Evolutionary conservation across 495 filamentous ascomycete species (phyloP).

Genomic region (Cairneyella variabilis): DNA sequence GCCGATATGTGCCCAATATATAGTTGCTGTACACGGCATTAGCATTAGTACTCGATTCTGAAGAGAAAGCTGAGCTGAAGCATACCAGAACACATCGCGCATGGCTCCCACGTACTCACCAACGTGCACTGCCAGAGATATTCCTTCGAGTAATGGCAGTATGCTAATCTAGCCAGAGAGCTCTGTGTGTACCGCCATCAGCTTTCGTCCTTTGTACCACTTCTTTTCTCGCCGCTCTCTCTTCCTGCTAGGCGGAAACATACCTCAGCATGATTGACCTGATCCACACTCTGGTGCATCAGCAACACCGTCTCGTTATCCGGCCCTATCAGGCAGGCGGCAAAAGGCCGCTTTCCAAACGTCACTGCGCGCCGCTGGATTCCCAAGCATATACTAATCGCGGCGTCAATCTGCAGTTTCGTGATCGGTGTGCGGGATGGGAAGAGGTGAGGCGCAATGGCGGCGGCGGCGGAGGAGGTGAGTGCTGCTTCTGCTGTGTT

Average conservation of each 20-base stretch:
- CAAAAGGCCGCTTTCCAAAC: conserved; percentile 45
- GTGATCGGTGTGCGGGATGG: conserved; percentile 30
- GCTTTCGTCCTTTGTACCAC: conserved; percentile 1
- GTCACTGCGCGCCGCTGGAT: conserved; percentile 40
- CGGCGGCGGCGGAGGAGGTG: conserved; percentile 14
- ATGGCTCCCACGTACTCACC: conserved; percentile 54
- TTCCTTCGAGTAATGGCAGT: conserved; percentile 43
- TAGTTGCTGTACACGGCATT: conserved; percentile 21
- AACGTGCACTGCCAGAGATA: conserved; percentile 48
- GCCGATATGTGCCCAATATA: conserved; percentile 54
- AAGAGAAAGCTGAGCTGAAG: background rate
- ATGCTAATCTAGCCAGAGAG: conserved; percentile 46
- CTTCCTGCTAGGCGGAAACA: no score
- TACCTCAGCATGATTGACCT: conserved; percentile 52
- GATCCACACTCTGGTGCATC: conserved; percentile 46
- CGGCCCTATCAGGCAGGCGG: conserved; percentile 42
- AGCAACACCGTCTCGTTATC: conserved; percentile 46
- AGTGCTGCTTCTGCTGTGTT: conserved; percentile 23
- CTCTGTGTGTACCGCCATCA: conserved; percentile 11
- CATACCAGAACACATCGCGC: conserved; percentile 44
- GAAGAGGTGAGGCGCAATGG: conserved; percentile 27
- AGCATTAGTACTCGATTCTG: background rate
- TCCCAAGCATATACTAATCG: conserved; percentile 34
- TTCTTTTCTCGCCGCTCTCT: background rate
- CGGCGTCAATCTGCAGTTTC: conserved; percentile 33